These are phyloP conservation scores for Tolypocladium album DNA, from an alignment of 2,329 filamentous ascomycete genomes.

Conservation along the genomic window DNA sequence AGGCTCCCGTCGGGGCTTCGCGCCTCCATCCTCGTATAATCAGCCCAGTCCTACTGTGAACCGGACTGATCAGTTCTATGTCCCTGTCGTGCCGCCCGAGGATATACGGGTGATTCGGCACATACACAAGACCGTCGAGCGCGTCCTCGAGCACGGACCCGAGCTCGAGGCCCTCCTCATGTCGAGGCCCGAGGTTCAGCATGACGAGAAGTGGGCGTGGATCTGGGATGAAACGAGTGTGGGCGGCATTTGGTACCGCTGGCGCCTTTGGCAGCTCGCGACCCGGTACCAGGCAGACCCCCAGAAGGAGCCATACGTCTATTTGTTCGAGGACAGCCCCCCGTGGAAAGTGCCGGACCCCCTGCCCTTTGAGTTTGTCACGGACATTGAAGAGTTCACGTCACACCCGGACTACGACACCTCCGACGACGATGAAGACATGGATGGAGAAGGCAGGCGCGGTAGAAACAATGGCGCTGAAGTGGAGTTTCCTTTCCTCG, in stretches of 20 bases:
- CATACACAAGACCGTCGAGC: slow-evolving; percentile 82
- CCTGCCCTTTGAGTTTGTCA: slow-evolving; percentile 73
- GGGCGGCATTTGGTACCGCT: slow-evolving; percentile 84
- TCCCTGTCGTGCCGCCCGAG: slow-evolving; percentile 63
- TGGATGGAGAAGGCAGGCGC: slow-evolving; percentile 45
- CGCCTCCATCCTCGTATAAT: slow-evolving; percentile 63
- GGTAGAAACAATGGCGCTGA: slow-evolving; percentile 31
- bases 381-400: slow-evolving; percentile 65
- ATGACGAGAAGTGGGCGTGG: slow-evolving; percentile 87
- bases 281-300: slow-evolving; percentile 45
- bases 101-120: slow-evolving; percentile 71
- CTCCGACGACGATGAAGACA: slow-evolving; percentile 69
- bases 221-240: slow-evolving; percentile 75
- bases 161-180: slow-evolving; percentile 91
- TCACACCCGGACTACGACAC: slow-evolving; percentile 81
- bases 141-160: slow-evolving; percentile 65
- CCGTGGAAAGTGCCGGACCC: slow-evolving; percentile 70
- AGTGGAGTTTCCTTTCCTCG: slow-evolving; percentile 55
- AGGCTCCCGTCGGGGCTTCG: slow-evolving; percentile 51
- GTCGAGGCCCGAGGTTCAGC: slow-evolving; percentile 72
- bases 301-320: slow-evolving; percentile 42
- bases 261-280: slow-evolving; percentile 80
- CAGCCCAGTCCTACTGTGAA: slow-evolving; percentile 28
- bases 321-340: slow-evolving; percentile 65
- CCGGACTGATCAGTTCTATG: slow-evolving; percentile 44